Percentiles rank a stretch among this genome's conserved stretches.
These are phyloP conservation scores for Zymoseptoria tritici DNA, from an alignment of 2,329 filamentous ascomycete species.

Conservation along the genomic window DNA sequence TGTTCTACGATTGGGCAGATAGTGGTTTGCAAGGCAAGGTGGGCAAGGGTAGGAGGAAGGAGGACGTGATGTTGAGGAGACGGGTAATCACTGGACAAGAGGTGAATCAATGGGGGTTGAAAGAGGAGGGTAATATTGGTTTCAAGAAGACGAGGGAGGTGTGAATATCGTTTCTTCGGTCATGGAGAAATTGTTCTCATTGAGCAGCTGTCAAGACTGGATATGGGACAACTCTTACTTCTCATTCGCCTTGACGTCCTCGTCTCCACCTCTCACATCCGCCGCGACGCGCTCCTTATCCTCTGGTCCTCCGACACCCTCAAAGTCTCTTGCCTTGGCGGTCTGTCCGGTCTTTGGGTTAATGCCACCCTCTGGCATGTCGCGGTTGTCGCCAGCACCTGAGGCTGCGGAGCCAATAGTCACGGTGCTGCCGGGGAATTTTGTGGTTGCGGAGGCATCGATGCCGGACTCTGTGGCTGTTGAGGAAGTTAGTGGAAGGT, in stretches of 20 bases:
- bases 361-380: slow-evolving; percentile 45
- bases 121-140: slow-evolving; percentile 31
- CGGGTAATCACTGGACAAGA: slow-evolving; percentile 33
- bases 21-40: slow-evolving; percentile 35
- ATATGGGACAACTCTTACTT: neutral
- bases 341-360: slow-evolving; percentile 34
- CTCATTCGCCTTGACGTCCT: slow-evolving; percentile 34
- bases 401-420: slow-evolving; percentile 38
- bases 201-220: neutral
- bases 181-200: too few species aligned
- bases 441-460: slow-evolving; percentile 33
- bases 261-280: slow-evolving; percentile 34
- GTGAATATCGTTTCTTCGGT: neutral
- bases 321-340: slow-evolving; percentile 43
- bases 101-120: slow-evolving; percentile 32
- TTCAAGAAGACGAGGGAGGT: slow-evolving; percentile 30
- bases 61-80: slow-evolving; percentile 39
- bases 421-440: slow-evolving; percentile 41
- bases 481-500: neutral
- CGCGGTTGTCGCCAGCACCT: slow-evolving; percentile 40
- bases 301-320: slow-evolving; percentile 43
- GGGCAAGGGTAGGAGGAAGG: slow-evolving; percentile 33
- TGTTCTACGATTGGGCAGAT: slow-evolving; percentile 45
- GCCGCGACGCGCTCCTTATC: slow-evolving; percentile 34
- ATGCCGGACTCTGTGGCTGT: slow-evolving; percentile 42